phyloP scores from a whole-genome alignment of 768 basidiomycete species.

The Hortiboletus campestris region DNA sequence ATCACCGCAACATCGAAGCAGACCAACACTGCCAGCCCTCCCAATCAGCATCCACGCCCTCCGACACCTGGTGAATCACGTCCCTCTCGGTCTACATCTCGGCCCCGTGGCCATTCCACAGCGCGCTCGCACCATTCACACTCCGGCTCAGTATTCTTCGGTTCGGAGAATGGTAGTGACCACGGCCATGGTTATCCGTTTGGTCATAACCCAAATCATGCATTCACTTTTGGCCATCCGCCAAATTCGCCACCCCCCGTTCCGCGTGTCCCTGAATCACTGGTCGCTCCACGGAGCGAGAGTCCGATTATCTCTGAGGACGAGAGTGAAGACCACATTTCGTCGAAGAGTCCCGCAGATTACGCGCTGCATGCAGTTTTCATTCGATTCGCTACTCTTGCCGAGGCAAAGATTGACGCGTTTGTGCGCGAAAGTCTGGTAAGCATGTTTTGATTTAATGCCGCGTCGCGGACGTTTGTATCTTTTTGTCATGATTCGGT shows the following conservation, averaged over 20 bases:
- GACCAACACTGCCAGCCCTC: slow-evolving; percentile 46
- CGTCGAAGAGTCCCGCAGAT: slow-evolving; percentile 82
- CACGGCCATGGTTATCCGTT: slow-evolving; percentile 45
- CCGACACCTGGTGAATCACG: slow-evolving; percentile 52
- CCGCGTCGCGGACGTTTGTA: not conserved
- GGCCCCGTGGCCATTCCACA: slow-evolving; percentile 55
- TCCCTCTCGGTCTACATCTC: slow-evolving; percentile 35
- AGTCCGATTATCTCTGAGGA: slow-evolving; percentile 56
- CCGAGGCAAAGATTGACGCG: slow-evolving; percentile 75
- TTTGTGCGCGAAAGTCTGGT: slow-evolving; percentile 72
- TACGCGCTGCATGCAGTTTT: slow-evolving; percentile 88
- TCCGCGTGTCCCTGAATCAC: slow-evolving; percentile 68
- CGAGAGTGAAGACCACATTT: slow-evolving; percentile 58
- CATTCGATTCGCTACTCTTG: slow-evolving; percentile 77
- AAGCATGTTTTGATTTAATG: slow-evolving; percentile 27
- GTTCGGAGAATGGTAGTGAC: slow-evolving; percentile 72
- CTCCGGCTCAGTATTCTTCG: slow-evolving; percentile 69
- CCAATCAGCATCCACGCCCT: slow-evolving; percentile 50
- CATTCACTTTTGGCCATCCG: slow-evolving; percentile 24
- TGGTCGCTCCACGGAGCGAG: slow-evolving; percentile 50
- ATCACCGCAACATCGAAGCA: slow-evolving; percentile 39
- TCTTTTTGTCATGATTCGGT: not conserved
- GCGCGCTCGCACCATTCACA: slow-evolving; percentile 79
- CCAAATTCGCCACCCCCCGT: slow-evolving; percentile 71
- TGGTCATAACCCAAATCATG: slow-evolving; percentile 27